Evolutionary conservation across 169 alveolate species (phyloP).

Genomic region (Plasmodium chabaudi): DNA sequence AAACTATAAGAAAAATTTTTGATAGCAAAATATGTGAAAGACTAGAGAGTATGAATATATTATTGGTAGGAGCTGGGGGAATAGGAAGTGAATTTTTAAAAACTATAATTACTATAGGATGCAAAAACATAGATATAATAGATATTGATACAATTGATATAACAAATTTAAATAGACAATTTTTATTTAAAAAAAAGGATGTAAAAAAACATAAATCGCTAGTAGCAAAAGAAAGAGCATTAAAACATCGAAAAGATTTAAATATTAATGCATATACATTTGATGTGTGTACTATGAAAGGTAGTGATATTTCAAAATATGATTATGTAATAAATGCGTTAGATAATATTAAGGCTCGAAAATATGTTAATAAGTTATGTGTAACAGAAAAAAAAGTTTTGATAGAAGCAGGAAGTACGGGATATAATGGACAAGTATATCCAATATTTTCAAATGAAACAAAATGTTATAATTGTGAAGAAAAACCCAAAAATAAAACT

Average conservation of each 20-base stretch:
- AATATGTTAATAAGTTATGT: slow-evolving; percentile 94
- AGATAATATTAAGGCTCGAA: slow-evolving; percentile 96
- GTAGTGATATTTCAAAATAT: slow-evolving; percentile 85
- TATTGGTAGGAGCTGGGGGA: slow-evolving; percentile 99
- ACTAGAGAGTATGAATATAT: slow-evolving; percentile 80
- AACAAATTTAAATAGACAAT: slow-evolving; percentile 98
- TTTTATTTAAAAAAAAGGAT: slow-evolving; percentile 91
- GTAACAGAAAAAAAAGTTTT: slow-evolving; percentile 91
- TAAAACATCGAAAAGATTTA: slow-evolving; percentile 60
- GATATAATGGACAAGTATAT: slow-evolving; percentile 94
- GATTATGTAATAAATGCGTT: slow-evolving; percentile 95
- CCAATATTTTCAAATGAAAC: slow-evolving; percentile 91
- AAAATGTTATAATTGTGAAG: slow-evolving; percentile 95
- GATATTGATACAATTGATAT: slow-evolving; percentile 98
- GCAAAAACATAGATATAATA: slow-evolving; percentile 92
- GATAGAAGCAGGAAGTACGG: slow-evolving; percentile 97
- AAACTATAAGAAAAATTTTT: slow-evolving; percentile 60
- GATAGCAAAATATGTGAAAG: slow-evolving; percentile 74
- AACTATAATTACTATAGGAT: slow-evolving; percentile 94
- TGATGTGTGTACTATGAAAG: slow-evolving; percentile 90
- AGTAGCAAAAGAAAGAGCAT: slow-evolving; percentile 91
- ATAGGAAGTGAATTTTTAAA: slow-evolving; percentile 99
- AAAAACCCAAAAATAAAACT: slow-evolving; percentile 89
- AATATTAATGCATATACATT: slow-evolving; percentile 79
- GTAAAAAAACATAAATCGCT: slow-evolving; percentile 88